phyloP scores from a whole-genome alignment of 2,329 filamentous ascomycete genomes.

The Diaporthe capsici region DNA sequence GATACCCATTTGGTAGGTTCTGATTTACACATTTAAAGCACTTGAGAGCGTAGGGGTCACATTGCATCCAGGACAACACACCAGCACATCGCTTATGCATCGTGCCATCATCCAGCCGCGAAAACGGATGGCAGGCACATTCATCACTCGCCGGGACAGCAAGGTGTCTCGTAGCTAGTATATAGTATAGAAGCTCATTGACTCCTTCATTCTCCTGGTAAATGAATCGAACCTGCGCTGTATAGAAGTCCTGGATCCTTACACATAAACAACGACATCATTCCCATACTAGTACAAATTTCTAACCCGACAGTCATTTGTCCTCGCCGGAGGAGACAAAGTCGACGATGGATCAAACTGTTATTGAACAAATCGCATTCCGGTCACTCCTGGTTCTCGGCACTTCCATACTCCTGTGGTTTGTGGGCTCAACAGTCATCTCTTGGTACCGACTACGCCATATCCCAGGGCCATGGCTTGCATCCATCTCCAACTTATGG shows the following conservation, averaged over 20 bases:
- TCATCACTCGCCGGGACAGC: not conserved
- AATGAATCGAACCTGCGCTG: not conserved
- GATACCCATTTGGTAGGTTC: constrained; percentile 4
- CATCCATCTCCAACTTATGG: constrained; percentile 53
- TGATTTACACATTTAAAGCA: not conserved
- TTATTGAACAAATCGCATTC: not conserved
- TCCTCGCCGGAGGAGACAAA: not conserved
- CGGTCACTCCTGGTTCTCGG: not conserved
- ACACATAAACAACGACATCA: no score
- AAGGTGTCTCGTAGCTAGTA: not conserved
- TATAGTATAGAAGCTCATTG: not conserved
- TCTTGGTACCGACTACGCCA: constrained; percentile 44
- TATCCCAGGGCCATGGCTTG: constrained; percentile 48
- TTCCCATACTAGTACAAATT: not conserved
- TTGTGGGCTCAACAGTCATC: constrained; percentile 39
- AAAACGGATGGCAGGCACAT: not conserved
- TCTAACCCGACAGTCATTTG: accelerated
- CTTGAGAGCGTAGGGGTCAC: not conserved
- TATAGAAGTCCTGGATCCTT: not conserved
- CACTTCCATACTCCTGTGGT: constrained; percentile 32
- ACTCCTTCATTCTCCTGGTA: not conserved
- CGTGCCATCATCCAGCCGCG: not conserved
- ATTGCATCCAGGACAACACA: constrained; percentile 11
- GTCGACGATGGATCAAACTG: not conserved
- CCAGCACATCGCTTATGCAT: not conserved